Evolutionary conservation across 139 green algal species (phyloP).

Genomic region (Diplosphaera chodatii): DNA sequence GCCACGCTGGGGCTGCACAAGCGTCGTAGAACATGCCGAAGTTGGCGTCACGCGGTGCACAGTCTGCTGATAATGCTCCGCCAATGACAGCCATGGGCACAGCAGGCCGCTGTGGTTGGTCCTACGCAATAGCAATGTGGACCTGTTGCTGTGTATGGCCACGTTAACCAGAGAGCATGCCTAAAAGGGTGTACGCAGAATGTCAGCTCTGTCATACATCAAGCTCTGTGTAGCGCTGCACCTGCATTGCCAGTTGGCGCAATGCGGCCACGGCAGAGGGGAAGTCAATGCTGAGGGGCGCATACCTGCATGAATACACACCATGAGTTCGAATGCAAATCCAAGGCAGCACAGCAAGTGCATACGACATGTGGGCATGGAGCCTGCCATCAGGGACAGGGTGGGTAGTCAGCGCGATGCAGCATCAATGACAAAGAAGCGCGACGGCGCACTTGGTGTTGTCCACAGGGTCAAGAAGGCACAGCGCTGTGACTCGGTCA

Average conservation of each 20-base stretch:
- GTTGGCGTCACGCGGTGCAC: conserved; percentile 59
- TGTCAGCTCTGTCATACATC: no score
- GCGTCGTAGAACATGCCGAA: conserved; percentile 59
- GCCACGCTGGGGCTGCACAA: conserved; percentile 34
- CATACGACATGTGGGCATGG: no score
- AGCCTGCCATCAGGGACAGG: no score
- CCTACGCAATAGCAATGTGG: no score
- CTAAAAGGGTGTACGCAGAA: no score
- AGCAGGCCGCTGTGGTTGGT: background rate
- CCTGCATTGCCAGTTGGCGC: background rate
- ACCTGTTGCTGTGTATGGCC: no score
- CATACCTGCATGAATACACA: background rate
- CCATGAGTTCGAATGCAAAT: background rate
- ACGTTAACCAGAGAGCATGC: no score
- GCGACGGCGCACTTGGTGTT: conserved; percentile 74
- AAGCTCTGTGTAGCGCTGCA: background rate
- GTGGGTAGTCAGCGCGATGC: no score
- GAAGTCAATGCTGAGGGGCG: conserved; percentile 26
- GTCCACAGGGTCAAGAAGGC: conserved; percentile 85
- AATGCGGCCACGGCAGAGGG: conserved; percentile 60
- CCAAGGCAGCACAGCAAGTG: no score
- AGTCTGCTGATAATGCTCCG: conserved; percentile 52
- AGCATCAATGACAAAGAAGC: background rate
- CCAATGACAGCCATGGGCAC: conserved; percentile 64
- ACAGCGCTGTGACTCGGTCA: conserved; percentile 57